These are phyloP conservation scores for Apiospora marii DNA, from an alignment of 2,329 filamentous ascomycete species.

Conservation along the genomic window DNA sequence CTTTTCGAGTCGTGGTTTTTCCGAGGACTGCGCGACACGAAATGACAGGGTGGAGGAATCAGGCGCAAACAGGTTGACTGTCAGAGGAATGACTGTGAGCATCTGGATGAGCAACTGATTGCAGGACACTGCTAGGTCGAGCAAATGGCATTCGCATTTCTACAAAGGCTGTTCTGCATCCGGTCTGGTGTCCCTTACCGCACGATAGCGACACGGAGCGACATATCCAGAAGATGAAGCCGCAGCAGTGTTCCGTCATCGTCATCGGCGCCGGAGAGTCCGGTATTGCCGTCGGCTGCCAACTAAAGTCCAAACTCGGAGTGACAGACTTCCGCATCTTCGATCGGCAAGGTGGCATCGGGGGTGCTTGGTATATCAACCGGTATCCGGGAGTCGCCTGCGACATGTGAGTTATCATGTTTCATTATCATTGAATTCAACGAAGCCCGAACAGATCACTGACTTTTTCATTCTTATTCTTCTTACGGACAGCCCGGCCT, in stretches of 20 bases:
- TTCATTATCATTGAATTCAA: background rate
- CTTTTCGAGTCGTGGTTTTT: background rate
- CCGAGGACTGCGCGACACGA: background rate
- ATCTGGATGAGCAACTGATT: background rate
- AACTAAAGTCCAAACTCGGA: slow-evolving; percentile 63
- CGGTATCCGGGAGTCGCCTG: slow-evolving; percentile 59
- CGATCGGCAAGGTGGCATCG: slow-evolving; percentile 63
- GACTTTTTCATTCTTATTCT: too few relatives aligned
- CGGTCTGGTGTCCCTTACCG: background rate
- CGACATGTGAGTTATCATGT: too few relatives aligned
- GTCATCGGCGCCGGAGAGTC: slow-evolving; percentile 68
- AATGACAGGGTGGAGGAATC: too few relatives aligned
- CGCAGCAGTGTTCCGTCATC: background rate
- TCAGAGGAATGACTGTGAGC: background rate
- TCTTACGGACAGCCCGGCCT: slow-evolving; percentile 54
- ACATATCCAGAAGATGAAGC: background rate
- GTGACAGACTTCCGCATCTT: slow-evolving; percentile 68
- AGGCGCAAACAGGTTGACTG: too few relatives aligned
- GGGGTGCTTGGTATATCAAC: slow-evolving; percentile 72
- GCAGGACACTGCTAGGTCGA: background rate
- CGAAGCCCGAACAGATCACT: background rate
- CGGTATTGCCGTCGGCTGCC: slow-evolving; percentile 67
- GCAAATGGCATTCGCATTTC: background rate
- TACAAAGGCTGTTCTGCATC: background rate
- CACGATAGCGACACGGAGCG: background rate